Evolutionary conservation across 2,329 filamentous ascomycete species (phyloP), one percentile per base, ranked within the genome.

Genomic region (Cladosporium austrohemisphaericum): DNA sequence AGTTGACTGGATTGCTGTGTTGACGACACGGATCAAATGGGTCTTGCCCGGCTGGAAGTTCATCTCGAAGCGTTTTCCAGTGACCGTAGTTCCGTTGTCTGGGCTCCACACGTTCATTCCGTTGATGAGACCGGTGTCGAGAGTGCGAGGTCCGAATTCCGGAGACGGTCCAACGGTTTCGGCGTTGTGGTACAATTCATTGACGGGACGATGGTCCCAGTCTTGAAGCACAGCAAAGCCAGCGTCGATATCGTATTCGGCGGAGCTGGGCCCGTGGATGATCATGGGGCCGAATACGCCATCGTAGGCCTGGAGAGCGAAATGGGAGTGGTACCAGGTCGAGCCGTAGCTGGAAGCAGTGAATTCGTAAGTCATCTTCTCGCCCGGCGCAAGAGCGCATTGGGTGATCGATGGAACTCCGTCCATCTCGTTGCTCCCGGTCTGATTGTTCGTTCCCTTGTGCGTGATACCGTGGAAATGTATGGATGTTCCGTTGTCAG

Each of bases 341-440:
- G 53, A 57, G 0, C 69, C 70, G 45, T 72, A 72, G 45, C 71
- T 65, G 5, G 54, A 53, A 0, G 69, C 70, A 25, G 52, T 57
- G 62, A 66, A 73, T 1, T 55, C 66, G 49, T 66, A 51, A 18
- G 63, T 65, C 49, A 58, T 56, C 9, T 40, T 56, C 36, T 66
- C 49, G 4, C 65, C 65, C 0, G 65, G 65, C 1, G 64, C 60
- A 19, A 68, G 60, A 4, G 70, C 67, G 55, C 71, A 75, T 45
- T 75, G 70, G 1, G 71, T 74, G n/a, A 73, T 60, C 18, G 69
- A 68, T 41, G 67, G 68, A 36, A 70, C 72, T 35, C 74, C 74
- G 41, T 77, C 74, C 52, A 71, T 68, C 25, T 69, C 60, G 59
- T 81, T 81, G 1, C 74, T 79, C 56, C 72, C 75, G 53, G 63